Evolutionary conservation across 495 filamentous ascomycete genomes (phyloP).

Genomic region (Daldinia vernicosa): DNA sequence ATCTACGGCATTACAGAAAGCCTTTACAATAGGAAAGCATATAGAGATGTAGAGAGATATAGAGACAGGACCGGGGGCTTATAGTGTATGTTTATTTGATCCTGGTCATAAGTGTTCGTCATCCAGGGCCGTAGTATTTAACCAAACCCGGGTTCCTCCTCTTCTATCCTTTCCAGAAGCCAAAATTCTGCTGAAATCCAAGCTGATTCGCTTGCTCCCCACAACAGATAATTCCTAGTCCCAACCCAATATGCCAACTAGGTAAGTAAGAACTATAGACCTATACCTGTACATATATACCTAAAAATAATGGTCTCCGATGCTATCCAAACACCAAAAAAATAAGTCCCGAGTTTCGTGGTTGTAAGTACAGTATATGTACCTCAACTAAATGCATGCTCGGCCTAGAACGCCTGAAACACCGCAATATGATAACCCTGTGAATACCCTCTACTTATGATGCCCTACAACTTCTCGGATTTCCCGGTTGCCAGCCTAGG

Average conservation of each 20-base stretch:
- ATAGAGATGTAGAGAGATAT: neutral
- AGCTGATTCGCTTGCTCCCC: neutral
- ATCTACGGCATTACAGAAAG: neutral
- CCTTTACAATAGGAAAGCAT: neutral
- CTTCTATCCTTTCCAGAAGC: neutral
- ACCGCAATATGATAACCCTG: constrained; percentile 31
- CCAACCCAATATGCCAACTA: neutral
- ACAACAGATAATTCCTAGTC: constrained; percentile 4
- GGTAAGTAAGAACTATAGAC: constrained; percentile 1
- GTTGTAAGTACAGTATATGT: neutral
- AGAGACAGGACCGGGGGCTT: neutral
- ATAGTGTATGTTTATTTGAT: constrained; percentile 1
- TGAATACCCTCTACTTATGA: constrained; percentile 22
- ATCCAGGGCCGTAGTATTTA: neutral
- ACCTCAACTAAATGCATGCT: constrained; percentile 21
- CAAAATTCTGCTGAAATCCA: neutral
- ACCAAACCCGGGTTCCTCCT: neutral
- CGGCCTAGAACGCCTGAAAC: constrained; percentile 32
- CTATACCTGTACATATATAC: constrained; percentile 13
- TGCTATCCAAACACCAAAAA: constrained; percentile 28
- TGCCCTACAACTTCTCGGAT: constrained; percentile 5
- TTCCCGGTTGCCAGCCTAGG: constrained; percentile 43
- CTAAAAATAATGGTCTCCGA: constrained; percentile 21
- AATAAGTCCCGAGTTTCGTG: constrained; percentile 11
- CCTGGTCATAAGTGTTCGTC: neutral